Evolutionary conservation across 179 eudicot species (phyloP).

Genomic region (Beta lomatogona): DNA sequence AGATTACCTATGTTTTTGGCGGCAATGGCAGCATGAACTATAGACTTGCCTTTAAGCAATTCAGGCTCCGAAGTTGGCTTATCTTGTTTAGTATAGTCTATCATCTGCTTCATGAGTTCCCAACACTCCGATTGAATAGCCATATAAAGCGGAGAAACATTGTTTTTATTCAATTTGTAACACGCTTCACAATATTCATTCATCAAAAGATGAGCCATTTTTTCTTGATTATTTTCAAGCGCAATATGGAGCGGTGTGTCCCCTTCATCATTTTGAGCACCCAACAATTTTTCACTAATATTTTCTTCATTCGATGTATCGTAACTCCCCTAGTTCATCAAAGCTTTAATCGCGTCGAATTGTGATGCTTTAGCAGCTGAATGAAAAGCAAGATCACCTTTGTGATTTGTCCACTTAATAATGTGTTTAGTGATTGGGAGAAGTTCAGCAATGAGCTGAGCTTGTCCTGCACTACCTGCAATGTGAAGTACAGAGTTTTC

Average conservation of each 20-base stretch:
- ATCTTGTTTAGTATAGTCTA: not conserved
- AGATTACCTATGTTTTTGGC: no score
- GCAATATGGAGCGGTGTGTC: slow-evolving; percentile 32
- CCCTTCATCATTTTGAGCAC: not conserved
- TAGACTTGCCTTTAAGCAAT: slow-evolving; percentile 9
- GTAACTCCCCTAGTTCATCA: not conserved
- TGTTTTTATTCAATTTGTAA: slow-evolving; percentile 5
- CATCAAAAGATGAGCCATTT: slow-evolving; percentile 18
- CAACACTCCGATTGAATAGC: slow-evolving; percentile 5
- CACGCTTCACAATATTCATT: slow-evolving; percentile 9
- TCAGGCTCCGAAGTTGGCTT: not conserved
- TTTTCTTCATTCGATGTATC: not conserved
- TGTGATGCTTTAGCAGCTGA: slow-evolving; percentile 20
- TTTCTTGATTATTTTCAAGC: slow-evolving; percentile 13
- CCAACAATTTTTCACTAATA: not conserved
- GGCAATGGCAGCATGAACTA: not conserved
- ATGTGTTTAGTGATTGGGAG: not conserved
- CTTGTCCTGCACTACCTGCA: slow-evolving; percentile 26
- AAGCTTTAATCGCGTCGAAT: not conserved
- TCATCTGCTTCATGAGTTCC: slow-evolving; percentile 22
- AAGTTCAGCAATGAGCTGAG: slow-evolving; percentile 2
- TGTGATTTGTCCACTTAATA: not conserved
- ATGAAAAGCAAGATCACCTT: slow-evolving; percentile 29
- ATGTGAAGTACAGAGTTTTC: slow-evolving; percentile 12
- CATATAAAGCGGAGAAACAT: slow-evolving; percentile 28